Conservation (phyloP, 2,329 filamentous ascomycete species). For the Knoxdaviesia proteae region DNA sequence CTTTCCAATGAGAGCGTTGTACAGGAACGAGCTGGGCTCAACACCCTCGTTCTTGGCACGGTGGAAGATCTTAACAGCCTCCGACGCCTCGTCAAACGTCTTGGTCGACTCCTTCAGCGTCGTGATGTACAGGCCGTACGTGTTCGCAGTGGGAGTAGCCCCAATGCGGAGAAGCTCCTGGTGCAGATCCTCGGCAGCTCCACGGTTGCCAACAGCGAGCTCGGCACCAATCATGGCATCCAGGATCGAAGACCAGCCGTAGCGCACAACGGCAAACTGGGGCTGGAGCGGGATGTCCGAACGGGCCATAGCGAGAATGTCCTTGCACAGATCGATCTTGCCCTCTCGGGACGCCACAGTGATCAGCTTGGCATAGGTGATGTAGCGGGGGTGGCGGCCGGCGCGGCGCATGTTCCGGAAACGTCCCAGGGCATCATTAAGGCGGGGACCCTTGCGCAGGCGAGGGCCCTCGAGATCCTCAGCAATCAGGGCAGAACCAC, state of each 20-base stretch:
- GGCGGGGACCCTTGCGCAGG: slow-evolving; percentile 48
- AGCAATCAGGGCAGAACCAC: slow-evolving; percentile 75
- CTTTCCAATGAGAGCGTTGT: slow-evolving; percentile 96
- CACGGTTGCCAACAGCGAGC: slow-evolving; percentile 61
- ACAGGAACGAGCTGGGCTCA: slow-evolving; percentile 87
- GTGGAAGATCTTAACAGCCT: slow-evolving; percentile 93
- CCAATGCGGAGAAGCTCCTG: slow-evolving; percentile 83
- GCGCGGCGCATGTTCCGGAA: slow-evolving; percentile 87
- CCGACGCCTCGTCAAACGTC: slow-evolving; percentile 92
- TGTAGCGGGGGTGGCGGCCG: slow-evolving; percentile 81
- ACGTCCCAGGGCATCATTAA: slow-evolving; percentile 62
- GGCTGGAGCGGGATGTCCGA: slow-evolving; percentile 68
- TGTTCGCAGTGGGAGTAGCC: slow-evolving; percentile 83
- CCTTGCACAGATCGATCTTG: slow-evolving; percentile 62
- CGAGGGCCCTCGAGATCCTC: slow-evolving; percentile 70
- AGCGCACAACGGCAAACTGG: slow-evolving; percentile 72
- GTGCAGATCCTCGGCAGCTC: slow-evolving; percentile 68
- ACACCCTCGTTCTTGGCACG: slow-evolving; percentile 85
- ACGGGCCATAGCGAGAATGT: slow-evolving; percentile 76
- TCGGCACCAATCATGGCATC: slow-evolving; percentile 93
- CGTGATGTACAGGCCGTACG: slow-evolving; percentile 97
- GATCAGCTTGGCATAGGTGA: slow-evolving; percentile 92
- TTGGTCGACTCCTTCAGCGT: slow-evolving; percentile 92
- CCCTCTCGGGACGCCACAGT: slow-evolving; percentile 69
- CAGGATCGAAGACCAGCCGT: slow-evolving; percentile 90